Percentiles rank a stretch among this genome's conserved stretches.
phyloP scores from a whole-genome alignment of 2,329 filamentous ascomycete species.

The Penicillium sp. region DNA sequence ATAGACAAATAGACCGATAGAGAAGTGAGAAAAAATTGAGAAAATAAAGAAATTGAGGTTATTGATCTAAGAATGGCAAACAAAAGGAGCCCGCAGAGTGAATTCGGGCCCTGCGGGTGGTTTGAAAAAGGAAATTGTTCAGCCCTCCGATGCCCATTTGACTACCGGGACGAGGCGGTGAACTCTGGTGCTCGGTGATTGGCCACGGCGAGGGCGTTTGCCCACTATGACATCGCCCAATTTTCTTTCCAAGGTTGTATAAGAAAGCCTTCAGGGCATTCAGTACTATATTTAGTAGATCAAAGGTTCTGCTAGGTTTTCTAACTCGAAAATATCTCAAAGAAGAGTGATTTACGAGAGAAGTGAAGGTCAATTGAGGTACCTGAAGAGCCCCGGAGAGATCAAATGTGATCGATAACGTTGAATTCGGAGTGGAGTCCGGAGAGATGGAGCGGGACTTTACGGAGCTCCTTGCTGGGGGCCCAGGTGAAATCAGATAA shows the following conservation, averaged over 20 bases:
- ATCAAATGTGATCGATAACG: conserved; percentile 25
- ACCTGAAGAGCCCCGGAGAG: background rate
- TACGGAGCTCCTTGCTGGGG: conserved; percentile 20
- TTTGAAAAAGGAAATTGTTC: conserved; percentile 25
- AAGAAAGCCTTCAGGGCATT: background rate
- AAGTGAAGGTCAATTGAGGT: background rate
- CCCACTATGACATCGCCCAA: conserved; percentile 25
- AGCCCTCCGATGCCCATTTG: conserved; percentile 12
- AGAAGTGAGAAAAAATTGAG: conserved; percentile 4
- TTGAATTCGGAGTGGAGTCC: conserved; percentile 19
- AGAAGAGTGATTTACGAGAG: background rate
- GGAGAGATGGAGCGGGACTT: conserved; percentile 23
- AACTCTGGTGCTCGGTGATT: conserved; percentile 16
- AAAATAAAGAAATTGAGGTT: conserved; percentile 9
- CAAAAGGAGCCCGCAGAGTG: conserved; percentile 21
- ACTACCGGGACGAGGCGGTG: conserved; percentile 24
- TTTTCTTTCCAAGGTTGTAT: conserved; percentile 7
- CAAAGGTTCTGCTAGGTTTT: background rate
- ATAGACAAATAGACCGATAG: background rate
- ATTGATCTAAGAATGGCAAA: conserved; percentile 16
- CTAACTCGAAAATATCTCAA: too few species aligned
- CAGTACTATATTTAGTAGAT: background rate
- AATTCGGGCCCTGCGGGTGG: conserved; percentile 27
- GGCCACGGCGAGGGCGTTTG: conserved; percentile 20
- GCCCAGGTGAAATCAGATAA: background rate